Base-by-base conservation (phyloP, 495 filamentous ascomycete genomes). In the Chaetomium cochliodes region DNA sequence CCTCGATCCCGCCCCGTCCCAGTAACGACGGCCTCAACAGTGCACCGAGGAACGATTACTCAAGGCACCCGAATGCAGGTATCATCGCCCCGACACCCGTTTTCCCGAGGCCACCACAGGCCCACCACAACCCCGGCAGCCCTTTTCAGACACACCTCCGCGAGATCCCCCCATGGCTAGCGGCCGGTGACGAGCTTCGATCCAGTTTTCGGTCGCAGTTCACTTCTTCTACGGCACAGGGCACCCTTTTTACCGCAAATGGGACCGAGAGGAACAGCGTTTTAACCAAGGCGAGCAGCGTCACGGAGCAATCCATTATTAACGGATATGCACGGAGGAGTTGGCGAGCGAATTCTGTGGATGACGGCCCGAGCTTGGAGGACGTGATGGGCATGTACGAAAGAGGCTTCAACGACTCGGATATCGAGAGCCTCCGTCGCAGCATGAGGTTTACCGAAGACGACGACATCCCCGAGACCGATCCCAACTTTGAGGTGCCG, bases 351-450 rank as follows among this genome's bases (percentile, higher is more conserved):
- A 80, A 81, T 62, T 83, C 81, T 46, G 51, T 65, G 46, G 88
- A 91, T 62, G 88, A 86, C 63, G 87, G 85, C 5, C 89, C 92
- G 82, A 96, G 88, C 65, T 85, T 96, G 3, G 93, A 98, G 67
- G 93, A 97, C 79, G 89, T 91, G 9, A 94, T 97, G 76, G 91
- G 88, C 18, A 92, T 97, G 90, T 97, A 97, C 72, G 88, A 90
- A 60, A 86, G 88, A 67, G 92, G 92, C 0, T 93, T 94, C 77
- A 88, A 90, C 67, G 84, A 86, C 61, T 76, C 77, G 25, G 78
- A 76, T 25, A 64, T 76, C 13, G 75, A 79, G 30, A 76, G 77
- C 26, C 70, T 76, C 8, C 71, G 72, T 22, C 64, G 65, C 15
- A 76, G 72, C 54, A 69, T 66, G 62, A 59, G 64, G 33, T 66